phyloP scores from a whole-genome alignment of 169 alveolate species.

The Eimeria acervulina region DNA sequence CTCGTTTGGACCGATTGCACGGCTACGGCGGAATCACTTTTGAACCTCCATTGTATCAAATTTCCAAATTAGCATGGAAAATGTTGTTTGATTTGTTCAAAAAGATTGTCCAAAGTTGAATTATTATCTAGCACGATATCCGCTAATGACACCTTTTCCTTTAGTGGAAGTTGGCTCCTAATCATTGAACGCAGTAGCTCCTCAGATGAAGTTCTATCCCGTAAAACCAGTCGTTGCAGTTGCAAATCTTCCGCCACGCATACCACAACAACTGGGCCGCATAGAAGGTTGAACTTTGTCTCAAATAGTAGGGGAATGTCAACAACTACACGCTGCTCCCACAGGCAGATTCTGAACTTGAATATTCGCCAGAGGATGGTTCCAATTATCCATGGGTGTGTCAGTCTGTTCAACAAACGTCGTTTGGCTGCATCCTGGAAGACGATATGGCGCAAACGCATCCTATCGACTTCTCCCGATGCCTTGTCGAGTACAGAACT shows the following conservation, averaged over 20 bases:
- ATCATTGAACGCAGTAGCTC: slow-evolving; percentile 58
- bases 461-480: slow-evolving; percentile 61
- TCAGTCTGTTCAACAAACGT: slow-evolving; percentile 30
- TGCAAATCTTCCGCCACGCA: slow-evolving; percentile 22
- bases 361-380: slow-evolving; percentile 43
- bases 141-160: slow-evolving; percentile 67
- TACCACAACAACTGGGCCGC: slow-evolving; percentile 73
- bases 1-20: slow-evolving; percentile 4
- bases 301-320: slow-evolving; percentile 71
- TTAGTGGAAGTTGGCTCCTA: slow-evolving; percentile 58
- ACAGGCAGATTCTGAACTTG: slow-evolving; percentile 49
- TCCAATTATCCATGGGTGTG: slow-evolving; percentile 62
- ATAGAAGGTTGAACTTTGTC: slow-evolving; percentile 13
- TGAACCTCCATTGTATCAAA: slow-evolving; percentile 19
- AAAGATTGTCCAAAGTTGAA: slow-evolving; percentile 65
- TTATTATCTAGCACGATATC: slow-evolving; percentile 61
- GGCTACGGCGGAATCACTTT: slow-evolving; percentile 26
- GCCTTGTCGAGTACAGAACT: not conserved
- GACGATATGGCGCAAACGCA: slow-evolving; percentile 9
- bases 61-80: slow-evolving; percentile 68
- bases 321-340: slow-evolving; percentile 47
- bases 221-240: slow-evolving; percentile 37
- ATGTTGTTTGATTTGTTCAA: slow-evolving; percentile 48
- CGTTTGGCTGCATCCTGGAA: slow-evolving; percentile 67
- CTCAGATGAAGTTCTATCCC: slow-evolving; percentile 38